These are phyloP conservation scores for Leccinum arenicola DNA, from an alignment of 768 basidiomycete species.

Conservation along the genomic window DNA sequence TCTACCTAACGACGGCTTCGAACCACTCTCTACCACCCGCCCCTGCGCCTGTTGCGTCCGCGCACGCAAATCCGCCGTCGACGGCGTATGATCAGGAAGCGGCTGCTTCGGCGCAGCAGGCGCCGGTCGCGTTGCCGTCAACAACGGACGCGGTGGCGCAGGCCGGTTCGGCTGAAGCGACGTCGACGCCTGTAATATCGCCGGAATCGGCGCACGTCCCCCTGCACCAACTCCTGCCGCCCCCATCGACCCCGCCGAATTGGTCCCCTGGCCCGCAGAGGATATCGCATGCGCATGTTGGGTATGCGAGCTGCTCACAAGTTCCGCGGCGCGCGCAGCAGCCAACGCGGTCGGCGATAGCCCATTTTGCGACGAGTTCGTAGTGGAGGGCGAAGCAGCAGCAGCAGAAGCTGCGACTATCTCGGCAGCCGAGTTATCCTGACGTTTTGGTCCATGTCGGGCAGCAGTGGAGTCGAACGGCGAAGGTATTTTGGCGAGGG, in stretches of 20 bases:
- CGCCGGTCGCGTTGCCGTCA: constrained; percentile 53
- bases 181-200: constrained; percentile 30
- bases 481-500: constrained; percentile 42
- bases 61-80: constrained; percentile 62
- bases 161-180: constrained; percentile 56
- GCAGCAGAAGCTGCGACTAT: background rate
- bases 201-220: constrained; percentile 28
- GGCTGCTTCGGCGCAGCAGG: constrained; percentile 44
- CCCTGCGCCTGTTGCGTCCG: constrained; percentile 64
- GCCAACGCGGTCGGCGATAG: constrained; percentile 44
- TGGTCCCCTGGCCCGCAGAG: constrained; percentile 27
- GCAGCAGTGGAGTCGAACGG: constrained; percentile 25
- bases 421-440: constrained; percentile 45
- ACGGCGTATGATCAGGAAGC: constrained; percentile 53
- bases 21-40: constrained; percentile 41
- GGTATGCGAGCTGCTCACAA: constrained; percentile 53
- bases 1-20: constrained; percentile 32
- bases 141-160: constrained; percentile 65
- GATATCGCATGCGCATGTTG: constrained; percentile 41
- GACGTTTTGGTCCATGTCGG: constrained; percentile 41
- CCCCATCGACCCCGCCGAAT: background rate
- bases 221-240: background rate
- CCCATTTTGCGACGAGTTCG: constrained; percentile 28
- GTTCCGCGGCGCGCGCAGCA: constrained; percentile 59
- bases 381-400: background rate